Evolutionary conservation across 1,284 basidiomycete species (phyloP), one percentile per base, ranked within the genome.

Genomic region (Pholiota adiposa): DNA sequence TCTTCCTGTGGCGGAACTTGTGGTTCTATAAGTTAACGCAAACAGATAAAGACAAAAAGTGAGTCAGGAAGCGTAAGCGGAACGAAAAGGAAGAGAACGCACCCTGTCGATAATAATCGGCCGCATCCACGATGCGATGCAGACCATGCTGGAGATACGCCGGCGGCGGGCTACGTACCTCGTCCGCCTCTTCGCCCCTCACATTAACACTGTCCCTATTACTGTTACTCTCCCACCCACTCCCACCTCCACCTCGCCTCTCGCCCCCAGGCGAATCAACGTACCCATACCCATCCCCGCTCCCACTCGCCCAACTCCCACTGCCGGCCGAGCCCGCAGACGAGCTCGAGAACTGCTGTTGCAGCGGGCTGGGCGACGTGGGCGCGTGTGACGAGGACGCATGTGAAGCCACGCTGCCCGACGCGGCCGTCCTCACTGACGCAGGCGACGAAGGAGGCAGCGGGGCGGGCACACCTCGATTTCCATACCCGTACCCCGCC

Each of bases 351-450:
- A 86, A 75, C 62, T 88, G 82, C 51, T 86, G 77, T 58, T 88
- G 85, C 1, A 88, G 72, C 1, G 87, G 87, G 2, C 83, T 84
- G 2, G 86, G 86, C 0, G 85, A 83, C 7, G 78, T 58, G 0
- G 85, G 81, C 29, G 80, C 75, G 58, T 86, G 84, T 59, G 85
- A 82, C 5, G n/a, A n/a, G n/a, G n/a, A n/a, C n/a, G n/a, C n/a
- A n/a, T n/a, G n/a, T n/a, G n/a, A n/a, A n/a, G 84, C 86, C 63
- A 85, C 84, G 3, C 79, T 82, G 23, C 44, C 25, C 1, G 86
- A 87, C 2, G 82, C 83, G 0, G 77, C 79, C 2, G 84, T 85
- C 41, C 79, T 74, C 7, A 78, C 70, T 8, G 85, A 85, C 3
- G 85, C 79, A 0, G 86, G 85, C 0, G 83, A 84, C 0, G 84